A percentile compares a stretch with the other conserved stretches of the same genome.
Conservation (phyloP, 1,139 yeast genomes). For the Yamadazyma pseudoaaseri region DNA sequence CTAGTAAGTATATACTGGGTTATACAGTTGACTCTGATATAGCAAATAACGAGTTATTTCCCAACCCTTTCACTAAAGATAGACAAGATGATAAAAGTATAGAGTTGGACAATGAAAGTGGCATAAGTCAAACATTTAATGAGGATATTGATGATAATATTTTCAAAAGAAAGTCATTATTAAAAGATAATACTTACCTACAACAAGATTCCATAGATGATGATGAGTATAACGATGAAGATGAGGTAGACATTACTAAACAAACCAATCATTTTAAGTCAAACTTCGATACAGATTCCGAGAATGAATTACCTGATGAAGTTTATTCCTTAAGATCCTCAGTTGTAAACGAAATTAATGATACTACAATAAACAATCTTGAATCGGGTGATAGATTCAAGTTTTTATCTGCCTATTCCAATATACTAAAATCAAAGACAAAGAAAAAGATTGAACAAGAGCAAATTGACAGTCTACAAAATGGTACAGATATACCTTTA, state of each 20-base stretch:
- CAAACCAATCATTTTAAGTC: constrained; percentile 13
- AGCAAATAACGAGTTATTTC: constrained; percentile 15
- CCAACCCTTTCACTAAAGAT: constrained; percentile 12
- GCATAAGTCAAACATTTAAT: constrained; percentile 1
- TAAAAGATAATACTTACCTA: constrained; percentile 10
- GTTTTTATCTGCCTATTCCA: constrained; percentile 28
- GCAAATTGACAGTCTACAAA: constrained; percentile 11
- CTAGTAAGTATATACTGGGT: constrained; percentile 17
- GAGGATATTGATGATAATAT: constrained; percentile 7
- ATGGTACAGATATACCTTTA: constrained; percentile 23
- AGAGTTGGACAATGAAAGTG: constrained; percentile 4
- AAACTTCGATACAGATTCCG: constrained; percentile 17
- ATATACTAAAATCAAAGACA: constrained; percentile 15
- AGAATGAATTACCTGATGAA: constrained; percentile 9
- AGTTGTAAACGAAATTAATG: constrained; percentile 23
- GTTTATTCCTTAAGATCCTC: constrained; percentile 25
- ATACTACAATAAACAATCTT: constrained; percentile 9
- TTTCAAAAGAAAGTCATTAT: constrained; percentile 12
- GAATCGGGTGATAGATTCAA: constrained; percentile 26
- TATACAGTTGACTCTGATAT: constrained; percentile 18
- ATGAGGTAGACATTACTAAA: constrained; percentile 10
- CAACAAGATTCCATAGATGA: constrained; percentile 6
- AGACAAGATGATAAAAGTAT: constrained; percentile 10
- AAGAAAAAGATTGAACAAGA: constrained; percentile 11
- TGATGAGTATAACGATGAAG: constrained; percentile 6